Conservation (phyloP, 768 basidiomycete species). For the Tremella fuciformis region DNA sequence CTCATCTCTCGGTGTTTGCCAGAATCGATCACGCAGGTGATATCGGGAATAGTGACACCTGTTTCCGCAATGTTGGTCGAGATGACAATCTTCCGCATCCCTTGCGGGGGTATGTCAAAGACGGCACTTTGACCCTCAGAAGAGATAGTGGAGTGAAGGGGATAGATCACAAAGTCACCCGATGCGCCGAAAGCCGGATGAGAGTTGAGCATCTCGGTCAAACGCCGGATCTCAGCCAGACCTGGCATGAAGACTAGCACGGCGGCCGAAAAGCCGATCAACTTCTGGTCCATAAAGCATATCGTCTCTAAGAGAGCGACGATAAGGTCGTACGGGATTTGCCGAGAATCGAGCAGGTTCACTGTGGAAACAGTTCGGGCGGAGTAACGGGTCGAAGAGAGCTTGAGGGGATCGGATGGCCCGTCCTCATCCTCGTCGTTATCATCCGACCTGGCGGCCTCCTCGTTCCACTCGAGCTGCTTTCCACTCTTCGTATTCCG, state of each 20-base stretch:
- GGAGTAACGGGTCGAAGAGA: slow-evolving; percentile 63
- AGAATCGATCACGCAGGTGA: slow-evolving; percentile 91
- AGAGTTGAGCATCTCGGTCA: slow-evolving; percentile 75
- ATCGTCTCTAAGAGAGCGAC: slow-evolving; percentile 74
- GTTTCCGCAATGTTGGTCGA: slow-evolving; percentile 64
- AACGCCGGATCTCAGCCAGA: slow-evolving; percentile 81
- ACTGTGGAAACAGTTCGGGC: slow-evolving; percentile 69
- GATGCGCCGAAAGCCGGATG: slow-evolving; percentile 67
- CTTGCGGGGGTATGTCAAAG: slow-evolving; percentile 78
- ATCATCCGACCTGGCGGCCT: slow-evolving; percentile 60
- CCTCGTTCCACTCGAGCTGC: slow-evolving; percentile 75
- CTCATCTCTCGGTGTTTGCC: slow-evolving; percentile 94
- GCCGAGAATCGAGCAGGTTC: slow-evolving; percentile 78
- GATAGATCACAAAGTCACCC: slow-evolving; percentile 69
- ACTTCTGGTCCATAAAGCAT: slow-evolving; percentile 65
- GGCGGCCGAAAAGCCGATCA: slow-evolving; percentile 67
- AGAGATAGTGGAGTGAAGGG: slow-evolving; percentile 87
- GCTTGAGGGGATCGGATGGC: slow-evolving; percentile 41
- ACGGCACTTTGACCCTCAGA: slow-evolving; percentile 86
- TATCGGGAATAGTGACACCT: slow-evolving; percentile 96
- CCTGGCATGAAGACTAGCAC: slow-evolving; percentile 92
- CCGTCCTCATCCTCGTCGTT: slow-evolving; percentile 60
- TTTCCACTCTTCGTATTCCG: slow-evolving; percentile 55
- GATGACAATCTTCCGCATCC: slow-evolving; percentile 88
- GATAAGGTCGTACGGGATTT: slow-evolving; percentile 89